Percentiles rank a stretch among this genome's conserved stretches.
phyloP scores from a whole-genome alignment of 306 rosid genomes.

The Quercus suber region DNA sequence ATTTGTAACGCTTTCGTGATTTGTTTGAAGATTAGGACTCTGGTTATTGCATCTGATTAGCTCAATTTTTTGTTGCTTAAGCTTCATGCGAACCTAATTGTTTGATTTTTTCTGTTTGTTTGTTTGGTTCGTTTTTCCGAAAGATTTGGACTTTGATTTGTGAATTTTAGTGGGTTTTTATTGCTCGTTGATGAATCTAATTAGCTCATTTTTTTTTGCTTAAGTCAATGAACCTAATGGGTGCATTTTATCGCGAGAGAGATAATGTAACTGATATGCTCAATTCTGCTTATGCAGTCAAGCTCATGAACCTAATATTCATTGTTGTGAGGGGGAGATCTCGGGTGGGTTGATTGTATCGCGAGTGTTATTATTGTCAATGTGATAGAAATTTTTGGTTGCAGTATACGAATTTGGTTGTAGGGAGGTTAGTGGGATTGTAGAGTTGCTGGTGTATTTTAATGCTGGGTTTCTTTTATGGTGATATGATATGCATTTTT shows the following conservation, averaged over 20 bases:
- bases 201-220: neutral
- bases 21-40: neutral
- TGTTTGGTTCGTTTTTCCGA: neutral
- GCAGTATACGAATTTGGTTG: neutral
- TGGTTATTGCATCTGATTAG: no score
- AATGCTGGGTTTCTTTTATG: neutral
- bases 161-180: neutral
- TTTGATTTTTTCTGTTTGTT: no score
- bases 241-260: neutral
- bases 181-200: neutral
- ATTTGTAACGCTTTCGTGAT: neutral
- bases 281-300: no score
- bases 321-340: constrained; percentile 20
- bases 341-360: constrained; percentile 9
- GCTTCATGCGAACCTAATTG: no score
- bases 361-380: constrained; percentile 2
- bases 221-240: neutral
- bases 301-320: no score
- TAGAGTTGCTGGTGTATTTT: neutral
- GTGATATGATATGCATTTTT: neutral
- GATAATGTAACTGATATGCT: no score
- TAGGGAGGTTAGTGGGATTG: neutral
- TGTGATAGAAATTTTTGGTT: neutral
- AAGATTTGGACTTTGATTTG: constrained; percentile 6
- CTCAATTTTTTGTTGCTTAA: no score